Base-by-base conservation (phyloP, 202 grass and related monocot species). In the Digitaria exilis region DNA sequence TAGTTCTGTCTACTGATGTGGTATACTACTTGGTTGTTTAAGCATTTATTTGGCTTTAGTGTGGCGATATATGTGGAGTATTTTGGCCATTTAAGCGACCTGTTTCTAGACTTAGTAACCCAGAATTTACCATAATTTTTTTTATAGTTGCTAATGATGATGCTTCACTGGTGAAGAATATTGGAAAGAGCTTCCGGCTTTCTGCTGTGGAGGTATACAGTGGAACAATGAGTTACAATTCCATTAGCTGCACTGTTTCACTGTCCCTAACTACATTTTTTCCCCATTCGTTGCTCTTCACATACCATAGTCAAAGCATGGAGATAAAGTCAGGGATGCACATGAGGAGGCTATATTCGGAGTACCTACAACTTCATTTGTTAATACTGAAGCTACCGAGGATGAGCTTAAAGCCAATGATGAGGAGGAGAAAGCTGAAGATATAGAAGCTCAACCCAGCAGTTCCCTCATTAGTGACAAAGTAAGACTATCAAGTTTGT, bases 261-360 rank as follows among this genome's bases (percentile, higher is more conserved):
- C 57, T 85, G 8, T 75, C 79, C 50, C 54, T 93, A 63, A 80
- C 57, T 46, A 29, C 41, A 31, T 58, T 83, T 68, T 86, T 1
- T 7, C 28, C 21, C 35, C 65, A 69, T 84, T 6, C 10, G 8
- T 64, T 89, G 44, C 70, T 77, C 59, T 32, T 55, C 49, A 17
- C 64, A 66, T 81, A 58, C 73, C 57, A 42, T 80, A 98, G 92
- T 87, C 89, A 73, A 95, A 92, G 79, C 86, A 82, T 79, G 90
- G 95, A 65, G 93, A 93, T 85, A 76, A 78, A 83, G 75, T 95
- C 46, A 92, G 85, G 78, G 91, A 71, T 82, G 95, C 95, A 5
- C 95, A 98, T 79, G 95, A 98, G 29, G 87, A 87, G 35, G 95
- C 95, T 64, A 98, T 98, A 72, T 98, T 98, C 87, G 95, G 95